Percentiles rank a stretch among this genome's conserved stretches.
Conservation (phyloP, 192 early-diverging fungal species). For the Umbelopsis isabellina region DNA sequence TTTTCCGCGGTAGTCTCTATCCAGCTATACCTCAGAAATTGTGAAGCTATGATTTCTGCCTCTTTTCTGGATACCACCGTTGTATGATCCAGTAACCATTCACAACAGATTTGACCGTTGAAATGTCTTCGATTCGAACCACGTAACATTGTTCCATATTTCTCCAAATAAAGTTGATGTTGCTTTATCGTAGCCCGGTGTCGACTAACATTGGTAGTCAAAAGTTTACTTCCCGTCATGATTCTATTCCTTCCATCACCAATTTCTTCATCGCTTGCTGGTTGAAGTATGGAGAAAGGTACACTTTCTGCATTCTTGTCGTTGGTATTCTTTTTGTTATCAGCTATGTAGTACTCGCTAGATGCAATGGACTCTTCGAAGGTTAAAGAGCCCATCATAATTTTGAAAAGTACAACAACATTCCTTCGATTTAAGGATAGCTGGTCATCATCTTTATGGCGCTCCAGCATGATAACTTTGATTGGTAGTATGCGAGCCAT, state of each 20-base stretch:
- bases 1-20: conserved; percentile 35
- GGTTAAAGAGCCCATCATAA: conserved; percentile 47
- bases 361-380: conserved; percentile 23
- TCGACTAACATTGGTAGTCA: conserved; percentile 10
- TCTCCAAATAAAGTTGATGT: not conserved
- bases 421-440: conserved; percentile 37
- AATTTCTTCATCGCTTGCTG: conserved; percentile 19
- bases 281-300: not conserved
- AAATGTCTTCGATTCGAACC: conserved; percentile 15
- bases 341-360: not conserved
- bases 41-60: conserved; percentile 43
- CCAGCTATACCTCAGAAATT: conserved; percentile 49
- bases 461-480: conserved; percentile 42
- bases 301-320: not conserved
- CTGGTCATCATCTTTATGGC: conserved; percentile 52
- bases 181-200: not conserved
- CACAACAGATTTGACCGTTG: conserved; percentile 29
- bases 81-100: conserved; percentile 56
- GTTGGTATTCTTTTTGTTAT: not conserved
- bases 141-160: not conserved
- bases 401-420: conserved; percentile 46
- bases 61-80: conserved; percentile 54
- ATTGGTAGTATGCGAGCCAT: conserved; percentile 30
- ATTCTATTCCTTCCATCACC: not conserved
- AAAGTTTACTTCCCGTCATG: conserved; percentile 1